phyloP scores from a whole-genome alignment of 345 rosid genomes.

The Eucalyptus tenuipes region DNA sequence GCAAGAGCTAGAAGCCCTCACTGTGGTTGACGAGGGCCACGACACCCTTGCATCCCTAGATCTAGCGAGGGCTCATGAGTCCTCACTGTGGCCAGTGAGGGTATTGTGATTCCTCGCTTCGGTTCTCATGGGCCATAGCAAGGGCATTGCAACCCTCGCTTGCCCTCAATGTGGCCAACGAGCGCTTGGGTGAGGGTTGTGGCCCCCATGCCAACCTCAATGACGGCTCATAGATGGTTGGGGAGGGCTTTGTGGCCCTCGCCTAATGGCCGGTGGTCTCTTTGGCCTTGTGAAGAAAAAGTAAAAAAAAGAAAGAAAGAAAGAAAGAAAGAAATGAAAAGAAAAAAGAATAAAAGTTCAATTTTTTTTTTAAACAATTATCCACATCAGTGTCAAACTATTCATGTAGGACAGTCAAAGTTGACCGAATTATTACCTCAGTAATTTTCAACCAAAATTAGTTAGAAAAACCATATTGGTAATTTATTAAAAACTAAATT shows the following conservation, averaged over 20 bases:
- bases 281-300: neutral
- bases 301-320: rapidly evolving
- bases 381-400: rapidly evolving
- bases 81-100: rapidly evolving
- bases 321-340: neutral
- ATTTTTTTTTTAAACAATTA: neutral
- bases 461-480: rapidly evolving
- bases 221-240: rapidly evolving
- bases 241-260: rapidly evolving
- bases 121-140: rapidly evolving
- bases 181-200: too few species aligned
- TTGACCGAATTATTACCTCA: rapidly evolving
- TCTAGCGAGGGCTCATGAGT: too few species aligned
- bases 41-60: rapidly evolving
- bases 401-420: rapidly evolving
- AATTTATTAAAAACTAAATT: neutral
- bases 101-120: too few species aligned
- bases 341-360: neutral
- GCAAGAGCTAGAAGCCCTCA: rapidly evolving
- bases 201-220: rapidly evolving
- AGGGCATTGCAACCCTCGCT: rapidly evolving
- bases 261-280: rapidly evolving
- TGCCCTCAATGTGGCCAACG: rapidly evolving
- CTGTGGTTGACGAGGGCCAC: too few species aligned
- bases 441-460: rapidly evolving